Percentiles rank a stretch among this genome's conserved stretches.
phyloP scores from a whole-genome alignment of 148 eudicot genomes.

The Chenopodium berlandieri region DNA sequence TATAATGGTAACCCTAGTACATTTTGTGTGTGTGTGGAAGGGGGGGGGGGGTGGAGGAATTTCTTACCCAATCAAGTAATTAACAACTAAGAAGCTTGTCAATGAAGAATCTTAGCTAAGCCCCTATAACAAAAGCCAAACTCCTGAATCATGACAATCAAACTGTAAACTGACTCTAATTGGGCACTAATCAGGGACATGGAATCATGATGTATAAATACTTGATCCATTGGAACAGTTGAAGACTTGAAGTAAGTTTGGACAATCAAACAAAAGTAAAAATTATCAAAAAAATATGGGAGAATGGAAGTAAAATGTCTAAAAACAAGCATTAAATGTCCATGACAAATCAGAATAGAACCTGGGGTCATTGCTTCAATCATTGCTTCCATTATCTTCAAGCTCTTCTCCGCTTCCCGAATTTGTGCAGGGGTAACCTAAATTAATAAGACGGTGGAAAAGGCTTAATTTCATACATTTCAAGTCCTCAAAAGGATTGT shows the following conservation, averaged over 20 bases:
- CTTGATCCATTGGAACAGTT: neutral
- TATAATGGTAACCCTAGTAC: too few species aligned
- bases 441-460: constrained; percentile 13
- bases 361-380: constrained; percentile 98
- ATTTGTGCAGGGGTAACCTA: constrained; percentile 95
- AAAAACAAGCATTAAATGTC: neutral
- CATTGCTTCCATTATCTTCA: constrained; percentile 89
- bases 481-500: neutral
- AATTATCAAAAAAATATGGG: neutral
- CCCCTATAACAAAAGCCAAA: neutral
- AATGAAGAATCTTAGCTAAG: constrained; percentile 7
- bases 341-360: constrained; percentile 15
- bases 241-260: neutral
- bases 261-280: constrained; percentile 7
- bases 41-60: neutral
- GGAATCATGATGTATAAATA: neutral
- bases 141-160: neutral
- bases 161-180: neutral
- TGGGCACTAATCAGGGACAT: constrained; percentile 1
- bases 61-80: neutral
- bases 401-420: constrained; percentile 95
- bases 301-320: neutral
- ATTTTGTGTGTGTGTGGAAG: too few species aligned
- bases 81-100: constrained; percentile 10
- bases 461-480: constrained; percentile 1